Evolutionary conservation across 2,329 filamentous ascomycete species (phyloP), one percentile per base, ranked within the genome.

Genomic region (Botrytis elliptica): DNA sequence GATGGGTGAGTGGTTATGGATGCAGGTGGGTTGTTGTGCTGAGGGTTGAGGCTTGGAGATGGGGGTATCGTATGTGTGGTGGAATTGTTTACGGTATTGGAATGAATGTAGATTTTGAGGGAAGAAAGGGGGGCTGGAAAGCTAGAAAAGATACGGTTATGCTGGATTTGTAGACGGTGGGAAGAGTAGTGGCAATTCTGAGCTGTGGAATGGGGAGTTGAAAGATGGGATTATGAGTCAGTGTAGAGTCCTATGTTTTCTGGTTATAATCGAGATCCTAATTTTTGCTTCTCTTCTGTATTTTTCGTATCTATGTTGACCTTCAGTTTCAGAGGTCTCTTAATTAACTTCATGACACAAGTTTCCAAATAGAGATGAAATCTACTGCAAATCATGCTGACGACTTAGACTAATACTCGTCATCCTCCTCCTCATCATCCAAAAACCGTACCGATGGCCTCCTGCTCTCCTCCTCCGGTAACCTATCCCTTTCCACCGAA

Each of bases 271-370:
- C 9, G 18, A 9, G 18, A 22, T 22, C 18, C 18, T 57, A 2
- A 29, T 18, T 2, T 29, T 18, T 0, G 0, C 3, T 2, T 57
- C 12, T 18, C n/a, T 57, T 29, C 3, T 18, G 3, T 16, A 0
- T 29, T 29, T 55, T 14, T n/a, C 6, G n/a, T 33, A 57, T 29
- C 6, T 57, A 9, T 29, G n/a, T 29, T n/a, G 14, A 18, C 5
- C 3, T 57, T 18, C 8, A 0, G 4, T 57, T 57, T 6, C 3
- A 18, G 1, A 55, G 12, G 0, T 57, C 3, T 9, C 14, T 4
- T 29, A n/a, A 18, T 29, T 0, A 55, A 16, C 0, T 55, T 55
- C 0, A 16, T 18, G 2, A 29, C 14, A 18, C 5, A 29, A 57
- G 52, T 3, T 57, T 29, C 52, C 14, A 9, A 33, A 57, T 33